Base-by-base conservation (phyloP, 306 rosid species). In the Gastrolobium bilobum region DNA sequence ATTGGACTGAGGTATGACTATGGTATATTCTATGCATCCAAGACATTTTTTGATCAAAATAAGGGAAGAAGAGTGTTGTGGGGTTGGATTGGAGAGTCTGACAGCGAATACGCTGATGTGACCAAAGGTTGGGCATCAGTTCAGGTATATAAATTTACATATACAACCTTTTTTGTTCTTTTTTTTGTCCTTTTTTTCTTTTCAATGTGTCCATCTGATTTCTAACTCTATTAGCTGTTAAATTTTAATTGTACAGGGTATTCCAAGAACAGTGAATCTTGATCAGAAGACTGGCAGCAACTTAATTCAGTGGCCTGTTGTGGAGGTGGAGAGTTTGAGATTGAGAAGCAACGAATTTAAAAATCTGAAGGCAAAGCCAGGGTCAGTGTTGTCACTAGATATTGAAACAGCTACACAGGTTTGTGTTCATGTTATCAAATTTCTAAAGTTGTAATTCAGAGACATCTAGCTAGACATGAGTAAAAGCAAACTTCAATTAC, bases 11-110 rank as follows among this genome's bases (percentile, higher is more conserved):
- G 97, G 75, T 95, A 92, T 73, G 99, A 95, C 40, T 92, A 92
- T 46, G 98, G 99, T 3, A 78, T 84, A 4, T 95, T 92, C 77
- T 92, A 95, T 20, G 99, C 99, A 1, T 95, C 99, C 70, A 95
- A 95, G 87, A 83, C 95, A 5, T 95, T 95, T 77, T 91, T 67
- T 74, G 99, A 95, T 54, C 87, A 82, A 39, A 82, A 51, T 4
- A 87, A 80, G 74, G 15, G 34, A 0, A 95, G 99, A 84, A 92
- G 99, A 76, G 76, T 95, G 5, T 85, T 95, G 89, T 95, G 99
- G 99, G 97, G 99, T 68, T 95, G 99, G 99, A 91, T 95, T 73
- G 88, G 89, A 7, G 99, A 95, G 66, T 87, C 97, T 1, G 99
- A 95, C 7, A 95, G 96, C 20, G 99, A 95, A 82, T 71, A 26